Conservation (phyloP, 2,329 filamentous ascomycete genomes). For the Penicillium sp. region DNA sequence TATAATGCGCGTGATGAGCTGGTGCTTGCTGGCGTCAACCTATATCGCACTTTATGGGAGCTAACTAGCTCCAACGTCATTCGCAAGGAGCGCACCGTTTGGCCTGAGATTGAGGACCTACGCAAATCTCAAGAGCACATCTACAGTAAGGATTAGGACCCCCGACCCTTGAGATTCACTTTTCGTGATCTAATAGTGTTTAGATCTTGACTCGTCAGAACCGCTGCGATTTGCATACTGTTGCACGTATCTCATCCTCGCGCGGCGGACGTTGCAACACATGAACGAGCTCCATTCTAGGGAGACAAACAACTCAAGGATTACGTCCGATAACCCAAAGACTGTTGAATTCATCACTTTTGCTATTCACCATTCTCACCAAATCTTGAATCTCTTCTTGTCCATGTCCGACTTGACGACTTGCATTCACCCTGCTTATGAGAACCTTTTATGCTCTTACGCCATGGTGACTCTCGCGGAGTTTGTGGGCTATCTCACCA, state of each 20-base stretch:
- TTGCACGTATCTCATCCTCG: constrained; percentile 13
- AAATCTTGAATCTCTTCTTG: constrained; percentile 8
- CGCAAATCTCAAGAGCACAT: constrained; percentile 13
- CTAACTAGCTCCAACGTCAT: constrained; percentile 10
- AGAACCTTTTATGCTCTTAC: constrained; percentile 15
- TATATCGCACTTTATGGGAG: constrained; percentile 13
- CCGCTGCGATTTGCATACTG: constrained; percentile 16
- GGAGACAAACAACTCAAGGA: not conserved
- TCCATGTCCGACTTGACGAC: constrained; percentile 15
- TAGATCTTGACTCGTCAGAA: constrained; percentile 18
- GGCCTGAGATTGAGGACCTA: constrained; percentile 14
- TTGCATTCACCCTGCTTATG: constrained; percentile 15
- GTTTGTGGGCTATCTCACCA: constrained; percentile 7
- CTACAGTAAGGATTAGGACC: constrained; percentile 17
- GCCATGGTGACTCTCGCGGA: constrained; percentile 16
- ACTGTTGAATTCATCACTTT: constrained; percentile 6
- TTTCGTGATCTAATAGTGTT: not conserved
- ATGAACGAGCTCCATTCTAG: constrained; percentile 1
- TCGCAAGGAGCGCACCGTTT: constrained; percentile 2
- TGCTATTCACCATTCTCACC: constrained; percentile 6
- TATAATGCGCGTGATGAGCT: constrained; percentile 15
- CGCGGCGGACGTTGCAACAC: constrained; percentile 11
- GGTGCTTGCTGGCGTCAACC: constrained; percentile 10
- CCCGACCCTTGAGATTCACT: no score
- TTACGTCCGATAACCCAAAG: not conserved